Percentiles rank a stretch among this genome's conserved stretches.
Evolutionary conservation across 1,284 basidiomycete species (phyloP).

Genomic region (Malassezia cuniculi): DNA sequence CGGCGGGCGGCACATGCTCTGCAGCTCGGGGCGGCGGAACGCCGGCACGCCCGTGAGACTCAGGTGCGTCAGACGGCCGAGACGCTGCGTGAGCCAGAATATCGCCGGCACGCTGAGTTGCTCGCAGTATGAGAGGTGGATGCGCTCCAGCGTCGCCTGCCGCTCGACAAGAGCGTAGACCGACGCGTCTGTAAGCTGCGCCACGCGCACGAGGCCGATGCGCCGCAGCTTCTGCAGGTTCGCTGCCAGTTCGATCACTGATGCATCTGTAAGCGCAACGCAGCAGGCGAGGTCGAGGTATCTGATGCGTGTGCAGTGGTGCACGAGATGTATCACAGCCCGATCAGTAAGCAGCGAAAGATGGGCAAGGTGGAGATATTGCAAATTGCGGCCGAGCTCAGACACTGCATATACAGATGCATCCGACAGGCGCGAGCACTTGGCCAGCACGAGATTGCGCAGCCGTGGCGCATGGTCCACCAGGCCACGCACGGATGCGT

Average conservation of each 20-base stretch:
- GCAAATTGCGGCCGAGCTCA: conserved; percentile 74
- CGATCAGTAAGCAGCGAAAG: conserved; percentile 73
- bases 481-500: conserved; percentile 80
- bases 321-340: conserved; percentile 69
- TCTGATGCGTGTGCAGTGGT: conserved; percentile 77
- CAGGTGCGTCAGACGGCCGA: conserved; percentile 80
- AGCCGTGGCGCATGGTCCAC: conserved; percentile 76
- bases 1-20: conserved; percentile 75
- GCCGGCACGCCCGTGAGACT: conserved; percentile 90
- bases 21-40: conserved; percentile 72
- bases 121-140: conserved; percentile 94
- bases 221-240: conserved; percentile 76
- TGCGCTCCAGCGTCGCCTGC: conserved; percentile 69
- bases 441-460: conserved; percentile 80
- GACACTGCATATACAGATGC: conserved; percentile 71
- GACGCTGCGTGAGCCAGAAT: conserved; percentile 72
- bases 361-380: conserved; percentile 91
- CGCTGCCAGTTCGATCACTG: conserved; percentile 75
- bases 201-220: conserved; percentile 84
- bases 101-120: conserved; percentile 83
- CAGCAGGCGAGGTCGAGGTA: conserved; percentile 99
- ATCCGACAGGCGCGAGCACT: conserved; percentile 77
- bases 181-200: conserved; percentile 81
- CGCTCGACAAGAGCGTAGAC: conserved; percentile 66
- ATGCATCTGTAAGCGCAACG: conserved; percentile 73